These are phyloP conservation scores for Xylaria digitata DNA, from an alignment of 2,329 filamentous ascomycete species.

Conservation along the genomic window DNA sequence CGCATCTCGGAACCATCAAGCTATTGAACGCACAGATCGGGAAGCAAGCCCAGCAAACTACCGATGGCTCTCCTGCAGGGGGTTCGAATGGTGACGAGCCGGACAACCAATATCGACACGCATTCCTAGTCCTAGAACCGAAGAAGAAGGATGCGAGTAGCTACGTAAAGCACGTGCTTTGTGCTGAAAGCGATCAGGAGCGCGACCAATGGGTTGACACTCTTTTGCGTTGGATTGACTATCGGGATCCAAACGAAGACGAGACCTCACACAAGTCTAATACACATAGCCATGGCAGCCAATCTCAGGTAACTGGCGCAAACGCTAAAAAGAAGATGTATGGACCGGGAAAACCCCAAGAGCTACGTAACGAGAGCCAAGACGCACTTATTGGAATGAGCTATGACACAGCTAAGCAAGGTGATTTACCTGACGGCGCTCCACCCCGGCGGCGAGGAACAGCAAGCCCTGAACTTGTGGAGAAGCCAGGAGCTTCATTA, in stretches of 20 bases:
- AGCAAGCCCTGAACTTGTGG: conserved; percentile 46
- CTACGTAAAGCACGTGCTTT: conserved; percentile 91
- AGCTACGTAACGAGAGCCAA: conserved; percentile 51
- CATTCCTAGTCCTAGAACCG: conserved; percentile 92
- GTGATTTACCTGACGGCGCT: conserved; percentile 60
- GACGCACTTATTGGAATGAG: conserved; percentile 67
- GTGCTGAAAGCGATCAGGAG: conserved; percentile 92
- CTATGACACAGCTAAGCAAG: conserved; percentile 67
- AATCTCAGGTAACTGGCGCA: conserved; percentile 52
- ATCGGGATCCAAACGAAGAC: conserved; percentile 70
- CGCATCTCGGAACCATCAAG: conserved; percentile 93
- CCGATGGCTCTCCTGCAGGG: conserved; percentile 71
- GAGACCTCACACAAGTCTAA: conserved; percentile 53
- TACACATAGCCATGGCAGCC: conserved; percentile 52
- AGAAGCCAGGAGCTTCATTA: conserved; percentile 53
- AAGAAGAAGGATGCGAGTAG: conserved; percentile 94
- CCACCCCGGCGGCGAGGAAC: conserved; percentile 51
- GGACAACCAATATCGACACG: conserved; percentile 96
- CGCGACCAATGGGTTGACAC: conserved; percentile 94
- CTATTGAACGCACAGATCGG: conserved; percentile 91
- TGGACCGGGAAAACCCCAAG: conserved; percentile 50
- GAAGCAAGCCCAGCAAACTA: conserved; percentile 79
- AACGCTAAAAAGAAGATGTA: conserved; percentile 59
- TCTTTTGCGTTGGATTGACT: conserved; percentile 88
- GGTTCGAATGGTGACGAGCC: conserved; percentile 72